These are phyloP conservation scores for Leishmania martiniquensis DNA, from an alignment of 208 protist genomes.

Conservation along the genomic window DNA sequence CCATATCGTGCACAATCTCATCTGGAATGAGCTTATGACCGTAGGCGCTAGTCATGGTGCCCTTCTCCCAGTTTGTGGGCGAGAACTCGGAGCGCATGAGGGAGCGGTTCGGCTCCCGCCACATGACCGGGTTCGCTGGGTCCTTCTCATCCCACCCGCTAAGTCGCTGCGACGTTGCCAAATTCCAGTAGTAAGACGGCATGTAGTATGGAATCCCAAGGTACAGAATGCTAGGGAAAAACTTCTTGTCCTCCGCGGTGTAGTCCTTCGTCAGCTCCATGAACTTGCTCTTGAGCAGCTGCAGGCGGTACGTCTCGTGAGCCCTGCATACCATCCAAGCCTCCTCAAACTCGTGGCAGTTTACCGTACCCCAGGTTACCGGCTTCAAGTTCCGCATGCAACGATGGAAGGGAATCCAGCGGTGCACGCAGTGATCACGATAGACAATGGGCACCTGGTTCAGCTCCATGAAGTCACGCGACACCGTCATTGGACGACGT, in stretches of 20 bases:
- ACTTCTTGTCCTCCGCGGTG: conserved; percentile 90
- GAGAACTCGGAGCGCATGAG: conserved; percentile 90
- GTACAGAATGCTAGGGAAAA: conserved; percentile 89
- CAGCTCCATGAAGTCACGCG: conserved; percentile 90
- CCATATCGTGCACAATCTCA: conserved; percentile 85
- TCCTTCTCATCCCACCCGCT: conserved; percentile 92
- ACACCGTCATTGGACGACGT: conserved; percentile 88
- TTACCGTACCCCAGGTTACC: conserved; percentile 84
- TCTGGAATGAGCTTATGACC: conserved; percentile 89
- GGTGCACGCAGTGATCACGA: conserved; percentile 91
- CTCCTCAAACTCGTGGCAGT: conserved; percentile 92
- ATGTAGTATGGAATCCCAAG: conserved; percentile 82
- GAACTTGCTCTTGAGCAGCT: conserved; percentile 91
- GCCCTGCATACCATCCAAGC: conserved; percentile 88
- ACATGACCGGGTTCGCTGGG: conserved; percentile 87
- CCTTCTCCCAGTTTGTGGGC: conserved; percentile 90
- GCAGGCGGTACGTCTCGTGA: conserved; percentile 87
- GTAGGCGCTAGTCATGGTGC: conserved; percentile 83
- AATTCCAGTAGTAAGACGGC: conserved; percentile 81
- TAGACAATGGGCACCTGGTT: conserved; percentile 86
- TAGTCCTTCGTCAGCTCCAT: conserved; percentile 93
- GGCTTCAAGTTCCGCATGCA: conserved; percentile 89
- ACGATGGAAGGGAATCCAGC: conserved; percentile 82
- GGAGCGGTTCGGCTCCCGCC: conserved; percentile 87
- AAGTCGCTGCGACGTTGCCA: conserved; percentile 84